These are phyloP conservation scores for Aspergillus piperis DNA, from an alignment of 2,329 filamentous ascomycete species.

Conservation along the genomic window DNA sequence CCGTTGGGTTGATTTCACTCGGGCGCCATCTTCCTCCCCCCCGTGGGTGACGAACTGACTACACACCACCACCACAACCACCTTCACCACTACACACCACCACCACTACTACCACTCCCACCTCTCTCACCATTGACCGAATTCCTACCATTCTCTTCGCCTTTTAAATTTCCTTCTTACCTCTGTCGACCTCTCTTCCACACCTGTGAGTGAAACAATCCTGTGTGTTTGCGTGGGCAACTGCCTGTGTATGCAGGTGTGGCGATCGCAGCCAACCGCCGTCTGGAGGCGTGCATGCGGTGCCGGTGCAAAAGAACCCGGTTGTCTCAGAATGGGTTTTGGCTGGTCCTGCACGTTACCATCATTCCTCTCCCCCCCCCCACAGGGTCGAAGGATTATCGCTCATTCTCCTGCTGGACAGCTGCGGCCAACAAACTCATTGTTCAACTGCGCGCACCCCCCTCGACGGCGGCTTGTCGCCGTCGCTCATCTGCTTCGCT, in stretches of 20 bases:
- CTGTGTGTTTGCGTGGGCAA: neutral
- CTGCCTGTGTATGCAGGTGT: slow-evolving; percentile 10
- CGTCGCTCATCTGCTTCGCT: slow-evolving; percentile 15
- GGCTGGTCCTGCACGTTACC: slow-evolving; percentile 8
- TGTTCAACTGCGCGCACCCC: slow-evolving; percentile 26
- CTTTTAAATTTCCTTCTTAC: neutral
- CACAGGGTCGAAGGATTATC: slow-evolving; percentile 6
- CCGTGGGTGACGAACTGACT: slow-evolving; percentile 16
- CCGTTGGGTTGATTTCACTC: slow-evolving; percentile 16
- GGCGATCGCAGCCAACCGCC: slow-evolving; percentile 12
- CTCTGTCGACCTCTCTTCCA: neutral
- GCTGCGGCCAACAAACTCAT: slow-evolving; percentile 37
- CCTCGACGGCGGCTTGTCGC: slow-evolving; percentile 17
- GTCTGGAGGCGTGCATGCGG: slow-evolving; percentile 14
- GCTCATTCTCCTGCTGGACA: slow-evolving; percentile 16
- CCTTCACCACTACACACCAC: slow-evolving; percentile 5
- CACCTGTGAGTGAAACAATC: slow-evolving; percentile 2
- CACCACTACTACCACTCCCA: slow-evolving; percentile 13
- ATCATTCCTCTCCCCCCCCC: neutral
- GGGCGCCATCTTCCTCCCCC: slow-evolving; percentile 16
- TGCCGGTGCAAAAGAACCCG: slow-evolving; percentile 15
- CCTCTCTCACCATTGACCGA: slow-evolving; percentile 10
- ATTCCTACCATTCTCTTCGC: neutral
- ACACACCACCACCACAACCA: slow-evolving; percentile 4
- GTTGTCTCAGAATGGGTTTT: slow-evolving; percentile 21